Conservation (phyloP, 2,329 filamentous ascomycete genomes). For the Helminthosporium solani region DNA sequence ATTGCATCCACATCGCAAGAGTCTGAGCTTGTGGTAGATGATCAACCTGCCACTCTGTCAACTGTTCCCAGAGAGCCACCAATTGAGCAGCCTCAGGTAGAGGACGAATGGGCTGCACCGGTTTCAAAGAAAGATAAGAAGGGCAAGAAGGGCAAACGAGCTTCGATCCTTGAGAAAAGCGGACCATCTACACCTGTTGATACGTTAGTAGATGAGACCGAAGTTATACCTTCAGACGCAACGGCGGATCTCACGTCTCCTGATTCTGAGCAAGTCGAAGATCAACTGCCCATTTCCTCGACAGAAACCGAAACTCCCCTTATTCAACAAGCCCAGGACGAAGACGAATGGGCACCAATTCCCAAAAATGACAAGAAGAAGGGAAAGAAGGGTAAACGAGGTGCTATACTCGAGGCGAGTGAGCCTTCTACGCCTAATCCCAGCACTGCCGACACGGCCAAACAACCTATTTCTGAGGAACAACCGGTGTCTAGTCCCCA, state of each 20-base stretch:
- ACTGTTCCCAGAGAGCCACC: not conserved
- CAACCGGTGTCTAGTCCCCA: not conserved
- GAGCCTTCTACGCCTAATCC: slow-evolving; percentile 1
- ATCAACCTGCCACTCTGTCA: not conserved
- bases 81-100: slow-evolving; percentile 3
- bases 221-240: not conserved
- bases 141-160: slow-evolving; percentile 12
- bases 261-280: not conserved
- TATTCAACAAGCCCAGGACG: not conserved
- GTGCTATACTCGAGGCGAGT: slow-evolving; percentile 4
- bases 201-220: slow-evolving; percentile 3
- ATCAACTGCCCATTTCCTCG: not conserved
- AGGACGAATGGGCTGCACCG: not conserved
- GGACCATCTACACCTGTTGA: not conserved
- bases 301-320: not conserved
- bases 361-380: slow-evolving; percentile 30
- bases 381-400: slow-evolving; percentile 24
- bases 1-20: not conserved
- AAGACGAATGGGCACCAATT: slow-evolving; percentile 12
- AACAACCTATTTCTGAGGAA: not conserved
- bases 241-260: not conserved
- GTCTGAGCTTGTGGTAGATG: not conserved
- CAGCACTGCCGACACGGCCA: slow-evolving; percentile 3
- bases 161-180: slow-evolving; percentile 1
- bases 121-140: slow-evolving; percentile 7